phyloP scores from a whole-genome alignment of 225 moss, liverwort and hornwort species.

The Anthoceros angustus region DNA sequence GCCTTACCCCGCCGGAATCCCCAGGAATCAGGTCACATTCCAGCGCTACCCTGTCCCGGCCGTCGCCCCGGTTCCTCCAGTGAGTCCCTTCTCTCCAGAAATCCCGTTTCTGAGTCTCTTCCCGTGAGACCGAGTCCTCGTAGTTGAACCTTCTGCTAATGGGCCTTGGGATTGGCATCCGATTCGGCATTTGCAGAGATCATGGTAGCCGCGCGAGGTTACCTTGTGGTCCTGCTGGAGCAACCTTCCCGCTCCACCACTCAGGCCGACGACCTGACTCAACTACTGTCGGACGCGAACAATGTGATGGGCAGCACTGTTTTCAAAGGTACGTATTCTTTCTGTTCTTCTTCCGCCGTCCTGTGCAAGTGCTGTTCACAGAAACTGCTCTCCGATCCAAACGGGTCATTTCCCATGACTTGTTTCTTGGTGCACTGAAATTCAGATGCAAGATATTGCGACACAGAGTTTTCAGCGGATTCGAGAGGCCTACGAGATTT shows the following conservation, averaged over 20 bases:
- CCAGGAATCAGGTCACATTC: too few species aligned
- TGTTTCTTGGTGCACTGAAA: too few species aligned
- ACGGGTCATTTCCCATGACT: too few species aligned
- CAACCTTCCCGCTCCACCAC: not conserved
- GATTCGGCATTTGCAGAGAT: not conserved
- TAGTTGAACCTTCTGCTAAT: too few species aligned
- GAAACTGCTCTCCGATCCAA: too few species aligned
- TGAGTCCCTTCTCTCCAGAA: too few species aligned
- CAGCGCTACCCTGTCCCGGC: too few species aligned
- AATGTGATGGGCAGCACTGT: not conserved
- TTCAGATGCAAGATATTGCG: slow-evolving; percentile 92
- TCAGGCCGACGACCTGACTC: not conserved
- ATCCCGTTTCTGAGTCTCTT: too few species aligned
- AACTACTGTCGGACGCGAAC: not conserved
- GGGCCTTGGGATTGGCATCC: not conserved
- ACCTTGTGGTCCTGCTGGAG: not conserved
- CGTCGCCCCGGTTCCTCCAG: too few species aligned
- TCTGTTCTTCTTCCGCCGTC: too few species aligned
- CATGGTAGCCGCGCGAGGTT: not conserved
- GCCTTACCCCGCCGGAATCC: not conserved
- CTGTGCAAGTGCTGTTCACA: too few species aligned
- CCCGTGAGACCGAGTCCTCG: too few species aligned
- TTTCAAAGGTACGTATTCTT: not conserved
- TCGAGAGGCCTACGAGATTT: slow-evolving; percentile 86
- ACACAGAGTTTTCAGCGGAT: slow-evolving; percentile 88